A percentile compares a stretch with the other conserved stretches of the same genome.
phyloP scores from a whole-genome alignment of 306 rosid species.

The Leucaena leucocephala region DNA sequence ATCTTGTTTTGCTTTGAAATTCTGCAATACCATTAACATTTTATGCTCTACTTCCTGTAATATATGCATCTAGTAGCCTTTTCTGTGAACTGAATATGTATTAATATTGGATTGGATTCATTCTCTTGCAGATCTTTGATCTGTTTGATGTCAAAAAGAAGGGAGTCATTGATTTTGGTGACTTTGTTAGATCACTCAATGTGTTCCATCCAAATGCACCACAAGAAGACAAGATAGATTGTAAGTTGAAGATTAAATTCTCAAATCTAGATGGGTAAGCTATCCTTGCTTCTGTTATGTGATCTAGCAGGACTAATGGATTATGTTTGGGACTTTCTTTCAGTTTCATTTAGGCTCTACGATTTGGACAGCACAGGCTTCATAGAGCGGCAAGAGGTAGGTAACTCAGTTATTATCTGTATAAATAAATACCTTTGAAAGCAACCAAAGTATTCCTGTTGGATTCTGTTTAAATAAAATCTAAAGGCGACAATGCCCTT shows the following conservation, averaged over 20 bases:
- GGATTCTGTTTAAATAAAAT: neutral
- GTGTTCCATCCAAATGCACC: conserved; percentile 96
- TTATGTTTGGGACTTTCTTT: conserved; percentile 31
- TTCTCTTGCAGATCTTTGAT: conserved; percentile 76
- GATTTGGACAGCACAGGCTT: conserved; percentile 85
- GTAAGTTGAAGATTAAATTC: conserved; percentile 54
- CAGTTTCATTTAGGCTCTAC: conserved; percentile 94
- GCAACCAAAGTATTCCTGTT: conserved; percentile 1
- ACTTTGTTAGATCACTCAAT: conserved; percentile 88
- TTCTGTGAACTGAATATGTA: conserved; percentile 26
- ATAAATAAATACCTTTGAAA: neutral
- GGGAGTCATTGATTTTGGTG: conserved; percentile 90
- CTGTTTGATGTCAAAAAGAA: conserved; percentile 81
- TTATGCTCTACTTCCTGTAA: neutral
- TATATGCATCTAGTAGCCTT: conserved; percentile 15
- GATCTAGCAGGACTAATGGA: conserved; percentile 30
- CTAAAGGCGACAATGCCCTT: neutral
- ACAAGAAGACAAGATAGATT: conserved; percentile 79
- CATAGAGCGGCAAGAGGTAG: conserved; percentile 95
- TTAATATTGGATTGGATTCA: conserved; percentile 45
- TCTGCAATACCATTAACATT: neutral
- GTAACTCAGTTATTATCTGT: conserved; percentile 46
- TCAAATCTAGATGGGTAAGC: conserved; percentile 7
- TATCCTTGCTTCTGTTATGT: conserved; percentile 16
- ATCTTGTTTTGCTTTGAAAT: conserved; percentile 20